Percentiles rank a stretch among this genome's conserved stretches.
These are phyloP conservation scores for Macrocystidia cucumis DNA, from an alignment of 1,284 basidiomycete species.

Conservation along the genomic window DNA sequence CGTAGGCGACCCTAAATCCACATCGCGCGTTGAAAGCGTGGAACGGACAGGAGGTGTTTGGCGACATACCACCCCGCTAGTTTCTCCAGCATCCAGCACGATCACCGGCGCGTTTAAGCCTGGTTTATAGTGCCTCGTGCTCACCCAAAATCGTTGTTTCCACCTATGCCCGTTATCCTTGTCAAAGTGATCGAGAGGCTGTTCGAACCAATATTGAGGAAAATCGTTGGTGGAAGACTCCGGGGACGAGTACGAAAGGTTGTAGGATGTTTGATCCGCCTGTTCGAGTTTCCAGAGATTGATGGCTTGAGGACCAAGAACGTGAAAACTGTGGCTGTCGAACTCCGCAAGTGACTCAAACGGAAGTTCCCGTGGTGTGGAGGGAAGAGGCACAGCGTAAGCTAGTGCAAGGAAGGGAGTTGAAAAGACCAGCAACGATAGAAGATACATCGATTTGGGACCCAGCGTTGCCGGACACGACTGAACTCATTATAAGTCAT, in stretches of 20 bases:
- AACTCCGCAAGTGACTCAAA: too few relatives aligned
- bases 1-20: conserved; percentile 44
- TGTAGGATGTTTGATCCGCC: conserved; percentile 6
- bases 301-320: conserved; percentile 38
- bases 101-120: conserved; percentile 71
- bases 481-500: too few relatives aligned
- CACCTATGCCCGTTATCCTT: conserved; percentile 45
- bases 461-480: too few relatives aligned
- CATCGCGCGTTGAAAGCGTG: conserved; percentile 1
- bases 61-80: conserved; percentile 49
- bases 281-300: conserved; percentile 36
- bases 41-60: neutral
- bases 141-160: conserved; percentile 84
- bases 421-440: too few relatives aligned
- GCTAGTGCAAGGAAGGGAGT: too few relatives aligned
- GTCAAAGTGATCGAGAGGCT: conserved; percentile 78
- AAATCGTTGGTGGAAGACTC: conserved; percentile 30
- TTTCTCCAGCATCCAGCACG: conserved; percentile 82
- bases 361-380: too few relatives aligned
- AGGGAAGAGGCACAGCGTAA: too few relatives aligned
- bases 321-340: conserved; percentile 11
- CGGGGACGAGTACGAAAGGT: conserved; percentile 10
- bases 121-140: conserved; percentile 73
- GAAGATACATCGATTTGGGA: too few relatives aligned
- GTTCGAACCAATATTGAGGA: conserved; percentile 63